Evolutionary conservation across 108 stramenopile genomes (phyloP).

Genomic region (Skeletonema marinoi): DNA sequence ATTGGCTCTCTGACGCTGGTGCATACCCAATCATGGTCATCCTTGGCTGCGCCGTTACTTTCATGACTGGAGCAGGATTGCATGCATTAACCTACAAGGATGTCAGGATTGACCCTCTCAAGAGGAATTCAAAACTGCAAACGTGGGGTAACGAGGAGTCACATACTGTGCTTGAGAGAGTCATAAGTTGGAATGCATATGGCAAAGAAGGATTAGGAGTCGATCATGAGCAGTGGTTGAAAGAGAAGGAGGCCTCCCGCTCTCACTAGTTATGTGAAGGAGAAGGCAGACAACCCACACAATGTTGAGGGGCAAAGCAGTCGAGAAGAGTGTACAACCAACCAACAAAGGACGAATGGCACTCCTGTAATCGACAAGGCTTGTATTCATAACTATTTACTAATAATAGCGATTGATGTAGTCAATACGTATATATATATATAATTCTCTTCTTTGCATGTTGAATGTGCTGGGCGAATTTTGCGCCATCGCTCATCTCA

Average conservation of each 20-base stretch:
- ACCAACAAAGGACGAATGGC: too few relatives aligned
- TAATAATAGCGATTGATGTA: too few relatives aligned
- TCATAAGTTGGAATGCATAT: slow-evolving; percentile 20
- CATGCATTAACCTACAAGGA: slow-evolving; percentile 68
- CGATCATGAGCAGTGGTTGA: slow-evolving; percentile 69
- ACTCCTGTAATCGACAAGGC: too few relatives aligned
- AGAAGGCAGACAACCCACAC: too few relatives aligned
- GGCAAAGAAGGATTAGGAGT: slow-evolving; percentile 70
- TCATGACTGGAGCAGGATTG: slow-evolving; percentile 56
- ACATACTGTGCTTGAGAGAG: slow-evolving; percentile 10
- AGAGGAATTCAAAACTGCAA: slow-evolving; percentile 47
- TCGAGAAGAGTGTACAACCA: too few relatives aligned
- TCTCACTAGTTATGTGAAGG: neutral
- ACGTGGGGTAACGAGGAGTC: slow-evolving; percentile 44
- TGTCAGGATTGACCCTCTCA: slow-evolving; percentile 54
- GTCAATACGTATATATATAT: too few relatives aligned
- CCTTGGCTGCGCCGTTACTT: slow-evolving; percentile 57
- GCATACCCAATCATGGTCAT: slow-evolving; percentile 72
- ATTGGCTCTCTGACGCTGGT: slow-evolving; percentile 64
- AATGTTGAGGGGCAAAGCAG: too few relatives aligned
- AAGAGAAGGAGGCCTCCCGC: slow-evolving; percentile 50
- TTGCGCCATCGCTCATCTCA: too few relatives aligned
- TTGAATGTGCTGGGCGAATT: too few relatives aligned
- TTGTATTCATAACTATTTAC: too few relatives aligned
- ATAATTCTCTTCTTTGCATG: too few relatives aligned